Conservation (phyloP, 1,284 basidiomycete species). For the Mycena sp. region DNA sequence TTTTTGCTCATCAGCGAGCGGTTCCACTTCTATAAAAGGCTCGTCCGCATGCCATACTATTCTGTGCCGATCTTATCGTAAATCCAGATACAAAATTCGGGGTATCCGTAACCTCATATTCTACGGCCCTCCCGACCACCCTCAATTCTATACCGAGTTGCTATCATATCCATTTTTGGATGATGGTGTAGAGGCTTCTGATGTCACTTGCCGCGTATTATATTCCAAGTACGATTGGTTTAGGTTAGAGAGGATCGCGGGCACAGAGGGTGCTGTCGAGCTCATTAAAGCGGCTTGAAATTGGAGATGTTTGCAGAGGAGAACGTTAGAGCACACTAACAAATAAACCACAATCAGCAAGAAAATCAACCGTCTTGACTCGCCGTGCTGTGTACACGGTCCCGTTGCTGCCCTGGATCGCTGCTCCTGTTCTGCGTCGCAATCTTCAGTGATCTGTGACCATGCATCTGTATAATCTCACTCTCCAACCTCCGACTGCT, state of each 20-base stretch:
- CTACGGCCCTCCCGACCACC: constrained; percentile 91
- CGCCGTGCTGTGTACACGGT: neutral
- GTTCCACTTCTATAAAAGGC: constrained; percentile 97
- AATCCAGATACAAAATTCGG: constrained; percentile 83
- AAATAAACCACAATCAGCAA: neutral
- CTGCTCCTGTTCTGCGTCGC: constrained; percentile 10
- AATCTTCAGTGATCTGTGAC: constrained; percentile 28
- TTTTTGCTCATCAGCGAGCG: constrained; percentile 95
- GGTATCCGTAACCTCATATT: constrained; percentile 94
- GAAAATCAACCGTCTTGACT: constrained; percentile 18
- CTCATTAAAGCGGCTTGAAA: constrained; percentile 37
- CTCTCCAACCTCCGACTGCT: constrained; percentile 86
- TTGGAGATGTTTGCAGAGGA: neutral
- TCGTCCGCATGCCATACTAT: constrained; percentile 28
- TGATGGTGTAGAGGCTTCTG: constrained; percentile 78
- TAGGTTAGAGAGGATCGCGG: constrained; percentile 83
- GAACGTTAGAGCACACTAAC: neutral
- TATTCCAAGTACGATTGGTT: constrained; percentile 93
- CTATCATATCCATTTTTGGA: constrained; percentile 89
- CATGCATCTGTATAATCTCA: constrained; percentile 93
- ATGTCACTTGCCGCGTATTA: constrained; percentile 81
- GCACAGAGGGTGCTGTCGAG: constrained; percentile 61
- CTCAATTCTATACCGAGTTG: constrained; percentile 92
- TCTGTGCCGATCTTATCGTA: constrained; percentile 17
- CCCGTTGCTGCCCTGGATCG: neutral